Evolutionary conservation across 306 rosid genomes (phyloP), one percentile per base, ranked within the genome.

Genomic region (Vigna trinervia): DNA sequence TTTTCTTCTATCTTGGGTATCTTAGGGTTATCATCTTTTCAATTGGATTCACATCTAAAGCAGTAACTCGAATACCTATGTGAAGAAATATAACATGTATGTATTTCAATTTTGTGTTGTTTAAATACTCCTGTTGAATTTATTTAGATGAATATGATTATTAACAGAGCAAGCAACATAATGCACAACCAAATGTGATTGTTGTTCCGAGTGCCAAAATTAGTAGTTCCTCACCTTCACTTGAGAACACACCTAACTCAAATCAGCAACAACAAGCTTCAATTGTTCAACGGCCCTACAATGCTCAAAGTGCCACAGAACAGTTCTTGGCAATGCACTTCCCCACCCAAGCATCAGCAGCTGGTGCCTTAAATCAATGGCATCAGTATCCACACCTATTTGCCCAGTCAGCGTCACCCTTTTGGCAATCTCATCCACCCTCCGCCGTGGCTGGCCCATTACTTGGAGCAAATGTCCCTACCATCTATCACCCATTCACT

Each of bases 131-230:
- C 9, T 64, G 38, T n/a, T 43, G 38, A 10, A 26, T 43, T 47
- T 69, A 50, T 60, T 34, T 73, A 22, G 63, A 73, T 77, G 74
- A 56, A 41, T 73, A 41, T 71, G 60, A 15, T 83, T 46, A 60
- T 70, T 32, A 77, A 83, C 85, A 89, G 92, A 76, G 11, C 78
- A 86, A 56, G 36, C 80, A 56, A 66, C 70, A 80, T 17, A 82
- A 84, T 61, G 43, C 65, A 34, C 67, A 59, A 13, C 41, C 43
- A 47, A 69, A 66, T 65, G 77, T 30, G 50, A 56, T 36, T 69
- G 38, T 39, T 69, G 63, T 39, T 39, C 67, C 65, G 8, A 71
- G 57, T 38, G 74, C 20, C 50, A 83, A 46, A 50, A 46, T 62
- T 36, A 41, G 65, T 73, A 61, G 60, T 48, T 59, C 79, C 66